Evolutionary conservation across 805 yeast species (phyloP), one percentile per base, ranked within the genome.

Genomic region (Diddensiella caesifluorescens): DNA sequence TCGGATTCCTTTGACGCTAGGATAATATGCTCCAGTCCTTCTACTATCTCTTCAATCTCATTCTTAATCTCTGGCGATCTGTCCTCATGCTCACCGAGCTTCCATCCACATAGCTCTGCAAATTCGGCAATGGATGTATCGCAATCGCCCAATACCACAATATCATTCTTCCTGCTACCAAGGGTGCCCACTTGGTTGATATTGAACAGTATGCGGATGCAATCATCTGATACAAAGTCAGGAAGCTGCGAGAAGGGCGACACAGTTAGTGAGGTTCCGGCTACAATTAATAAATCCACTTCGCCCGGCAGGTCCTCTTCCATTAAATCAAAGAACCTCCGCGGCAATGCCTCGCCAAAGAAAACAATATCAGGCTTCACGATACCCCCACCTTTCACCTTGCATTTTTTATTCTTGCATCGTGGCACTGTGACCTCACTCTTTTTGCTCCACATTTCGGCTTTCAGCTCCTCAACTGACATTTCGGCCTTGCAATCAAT

Each of bases 331-430:
- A 83, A 89, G 54, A 88, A 85, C 42, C 67, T 64, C 1, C 52
- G 54, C 0, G 97, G 97, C 21, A 90, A 68, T 2, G 80, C 74
- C 60, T 90, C 98, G 3, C 97, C 97, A 64, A 88, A 92, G 55
- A 90, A 90, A 1, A 88, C 95, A 51, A 90, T 92, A 55, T 85
- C 90, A 0, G 97, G 98, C 57, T 90, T 90, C 21, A 92, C 85
- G 22, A 77, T 71, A 0, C 95, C 95, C 3, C 52, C 58, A 55
- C 97, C 90, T 13, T 66, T 36, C 6, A 16, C 15, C 10, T 30
- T 23, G 32, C 47, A 44, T 12, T 31, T 25, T 13, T 9, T 19
- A 25, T 25, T 55, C 12, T 55, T 49, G 63, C 97, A 90, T 6
- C 57, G 60, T 3, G 75, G 73, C 33, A 47, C 45, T 7, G 31